phyloP scores from a whole-genome alignment of 352 stramenopile genomes.

The Globisporangium lucens region DNA sequence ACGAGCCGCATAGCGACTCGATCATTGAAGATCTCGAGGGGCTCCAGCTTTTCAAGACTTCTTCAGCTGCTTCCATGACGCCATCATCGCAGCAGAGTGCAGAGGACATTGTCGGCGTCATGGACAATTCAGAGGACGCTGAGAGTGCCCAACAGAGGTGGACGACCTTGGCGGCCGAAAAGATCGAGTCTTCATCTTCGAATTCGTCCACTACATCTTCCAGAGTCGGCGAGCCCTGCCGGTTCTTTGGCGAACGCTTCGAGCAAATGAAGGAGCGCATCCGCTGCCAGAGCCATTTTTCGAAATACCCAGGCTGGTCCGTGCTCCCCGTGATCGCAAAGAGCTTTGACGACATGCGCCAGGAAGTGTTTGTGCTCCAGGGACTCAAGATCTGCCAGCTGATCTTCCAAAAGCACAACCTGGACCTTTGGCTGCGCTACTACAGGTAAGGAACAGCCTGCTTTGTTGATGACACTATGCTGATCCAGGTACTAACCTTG shows the following conservation, averaged over 20 bases:
- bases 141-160: slow-evolving; percentile 12
- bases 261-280: slow-evolving; percentile 87
- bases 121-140: background rate
- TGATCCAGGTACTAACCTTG: background rate
- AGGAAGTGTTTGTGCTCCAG: slow-evolving; percentile 96
- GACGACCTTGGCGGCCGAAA: slow-evolving; percentile 10
- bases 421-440: slow-evolving; percentile 90
- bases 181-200: background rate
- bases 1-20: slow-evolving; percentile 21
- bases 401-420: slow-evolving; percentile 90
- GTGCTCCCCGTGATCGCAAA: slow-evolving; percentile 94
- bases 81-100: slow-evolving; percentile 27
- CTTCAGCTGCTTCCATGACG: background rate
- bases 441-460: slow-evolving; percentile 56
- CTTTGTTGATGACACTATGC: background rate
- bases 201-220: slow-evolving; percentile 14
- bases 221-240: slow-evolving; percentile 26
- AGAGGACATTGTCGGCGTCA: slow-evolving; percentile 25
- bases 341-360: slow-evolving; percentile 96
- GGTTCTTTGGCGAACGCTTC: slow-evolving; percentile 84
- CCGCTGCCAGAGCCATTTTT: slow-evolving; percentile 60
- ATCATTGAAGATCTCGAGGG: slow-evolving; percentile 37
- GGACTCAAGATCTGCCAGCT: slow-evolving; percentile 92
- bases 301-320: slow-evolving; percentile 77
- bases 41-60: slow-evolving; percentile 17